Evolutionary conservation across 345 rosid genomes (phyloP), one percentile per base, ranked within the genome.

Genomic region (Populus ilicifolia): DNA sequence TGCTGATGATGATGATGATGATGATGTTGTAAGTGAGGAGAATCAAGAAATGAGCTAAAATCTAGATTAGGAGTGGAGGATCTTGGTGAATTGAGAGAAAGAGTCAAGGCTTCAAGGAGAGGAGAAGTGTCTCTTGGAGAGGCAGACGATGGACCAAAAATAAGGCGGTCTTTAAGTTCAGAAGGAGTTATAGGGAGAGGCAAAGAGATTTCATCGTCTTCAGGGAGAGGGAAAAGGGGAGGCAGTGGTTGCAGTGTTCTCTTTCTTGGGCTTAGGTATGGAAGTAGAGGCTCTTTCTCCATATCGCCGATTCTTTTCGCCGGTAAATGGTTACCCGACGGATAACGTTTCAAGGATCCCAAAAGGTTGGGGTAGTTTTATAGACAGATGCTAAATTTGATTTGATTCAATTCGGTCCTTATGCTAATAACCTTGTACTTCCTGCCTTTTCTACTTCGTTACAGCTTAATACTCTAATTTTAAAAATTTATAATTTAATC

Each of bases 131-230:
- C 89, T 0, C 13, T 39, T 1, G 79, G 79, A 52, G 93, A 81
- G 38, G 88, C 64, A 9, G 88, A 72, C 36, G 82, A 75, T 23
- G 95, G 87, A 17, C 97, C 96, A 61, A 89, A 95, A 56, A 93
- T 89, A 71, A 95, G 85, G 1, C 85, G 87, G 59, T 93, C 90
- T 77, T 92, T 93, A 23, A 93, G 75, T 54, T 87, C 89, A 2
- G 94, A 86, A 2, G 94, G 90, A 29, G 93, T 90, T 30, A 92
- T 30, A n/a, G 94, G 89, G 43, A 87, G 48, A 23, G 94, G 92
- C 27, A 90, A 46, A 2, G 96, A 81, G 36, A 93, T 46, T 70
- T 88, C 94, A 75, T 83, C 84, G 65, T 89, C 83, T 76, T 93
- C 98, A 0, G 98, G 99, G 30, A 94, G 90, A 16, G 97, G 46